A percentile compares a stretch with the other conserved stretches of the same genome.
These are phyloP conservation scores for Colletotrichum lupini DNA, from an alignment of 2,329 filamentous ascomycete species.

Conservation along the genomic window DNA sequence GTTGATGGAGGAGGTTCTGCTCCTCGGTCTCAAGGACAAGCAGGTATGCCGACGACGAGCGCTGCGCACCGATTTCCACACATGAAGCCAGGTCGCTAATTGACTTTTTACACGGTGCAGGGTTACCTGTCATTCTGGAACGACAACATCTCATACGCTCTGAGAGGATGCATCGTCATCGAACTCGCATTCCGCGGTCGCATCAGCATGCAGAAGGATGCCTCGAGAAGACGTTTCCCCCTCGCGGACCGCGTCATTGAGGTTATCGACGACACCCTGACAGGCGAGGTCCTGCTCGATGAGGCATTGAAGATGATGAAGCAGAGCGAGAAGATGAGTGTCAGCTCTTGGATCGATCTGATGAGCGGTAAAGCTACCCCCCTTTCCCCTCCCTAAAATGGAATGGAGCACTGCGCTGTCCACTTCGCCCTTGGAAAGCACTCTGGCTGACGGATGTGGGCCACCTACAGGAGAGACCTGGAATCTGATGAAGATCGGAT, in stretches of 20 bases:
- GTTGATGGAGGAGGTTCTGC: slow-evolving; percentile 96
- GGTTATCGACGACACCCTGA: slow-evolving; percentile 95
- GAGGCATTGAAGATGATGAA: slow-evolving; percentile 99
- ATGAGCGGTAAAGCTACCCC: slow-evolving; percentile 82
- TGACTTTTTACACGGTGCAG: slow-evolving; percentile 55
- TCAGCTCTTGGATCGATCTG: slow-evolving; percentile 98
- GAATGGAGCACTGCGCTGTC: neutral
- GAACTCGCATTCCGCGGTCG: slow-evolving; percentile 96
- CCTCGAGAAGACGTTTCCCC: slow-evolving; percentile 89
- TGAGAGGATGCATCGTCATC: slow-evolving; percentile 97
- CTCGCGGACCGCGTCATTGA: slow-evolving; percentile 94
- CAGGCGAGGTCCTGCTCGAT: slow-evolving; percentile 95
- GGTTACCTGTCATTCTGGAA: slow-evolving; percentile 99
- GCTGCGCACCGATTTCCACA: neutral
- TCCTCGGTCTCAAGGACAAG: slow-evolving; percentile 98
- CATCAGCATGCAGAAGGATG: slow-evolving; percentile 98
- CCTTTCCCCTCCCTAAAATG: slow-evolving; percentile 21
- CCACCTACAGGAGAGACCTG: slow-evolving; percentile 85
- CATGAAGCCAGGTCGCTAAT: slow-evolving; percentile 11
- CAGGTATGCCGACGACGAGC: slow-evolving; percentile 72
- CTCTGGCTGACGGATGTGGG: slow-evolving; percentile 17
- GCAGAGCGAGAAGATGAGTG: slow-evolving; percentile 99
- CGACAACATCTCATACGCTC: slow-evolving; percentile 98
- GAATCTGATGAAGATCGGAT: slow-evolving; percentile 99
- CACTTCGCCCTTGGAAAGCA: neutral